These are phyloP conservation scores for Mycoemilia scoparia DNA, from an alignment of 192 early-diverging fungal genomes.

Conservation along the genomic window DNA sequence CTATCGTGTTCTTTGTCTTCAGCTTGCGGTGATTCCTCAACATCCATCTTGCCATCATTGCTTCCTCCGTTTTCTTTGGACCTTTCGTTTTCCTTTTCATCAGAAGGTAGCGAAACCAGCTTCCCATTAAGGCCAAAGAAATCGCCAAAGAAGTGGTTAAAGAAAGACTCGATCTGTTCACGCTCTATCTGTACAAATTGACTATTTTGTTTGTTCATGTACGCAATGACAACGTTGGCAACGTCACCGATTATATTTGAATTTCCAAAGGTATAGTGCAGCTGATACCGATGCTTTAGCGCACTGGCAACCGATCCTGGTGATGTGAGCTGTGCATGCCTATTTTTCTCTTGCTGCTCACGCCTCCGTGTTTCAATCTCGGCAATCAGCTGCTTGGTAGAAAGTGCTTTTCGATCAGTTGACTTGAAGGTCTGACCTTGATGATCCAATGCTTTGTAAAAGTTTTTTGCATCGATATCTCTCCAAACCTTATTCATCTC, in stretches of 20 bases:
- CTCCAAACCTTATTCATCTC: conserved; percentile 97
- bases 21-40: not conserved
- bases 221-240: conserved; percentile 50
- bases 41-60: conserved; percentile 1
- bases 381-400: conserved; percentile 51
- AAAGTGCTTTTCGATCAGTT: conserved; percentile 63
- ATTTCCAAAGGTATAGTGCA: conserved; percentile 64
- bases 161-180: conserved; percentile 56
- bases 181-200: conserved; percentile 40
- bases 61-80: not conserved
- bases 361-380: conserved; percentile 76
- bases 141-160: conserved; percentile 47
- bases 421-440: conserved; percentile 82
- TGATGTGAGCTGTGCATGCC: no score
- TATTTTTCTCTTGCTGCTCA: conserved; percentile 51
- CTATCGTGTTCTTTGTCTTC: conserved; percentile 1
- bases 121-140: conserved; percentile 18
- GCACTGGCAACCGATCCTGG: conserved; percentile 23
- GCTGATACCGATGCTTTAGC: conserved; percentile 49
- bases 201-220: conserved; percentile 41
- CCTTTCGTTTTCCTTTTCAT: not conserved
- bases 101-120: not conserved
- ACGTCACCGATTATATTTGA: conserved; percentile 58
- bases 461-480: conserved; percentile 84
- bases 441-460: conserved; percentile 85